Percentiles rank a stretch among this genome's conserved stretches.
Conservation (phyloP, 2,329 filamentous ascomycete species). For the Colletotrichum euphorbiae region DNA sequence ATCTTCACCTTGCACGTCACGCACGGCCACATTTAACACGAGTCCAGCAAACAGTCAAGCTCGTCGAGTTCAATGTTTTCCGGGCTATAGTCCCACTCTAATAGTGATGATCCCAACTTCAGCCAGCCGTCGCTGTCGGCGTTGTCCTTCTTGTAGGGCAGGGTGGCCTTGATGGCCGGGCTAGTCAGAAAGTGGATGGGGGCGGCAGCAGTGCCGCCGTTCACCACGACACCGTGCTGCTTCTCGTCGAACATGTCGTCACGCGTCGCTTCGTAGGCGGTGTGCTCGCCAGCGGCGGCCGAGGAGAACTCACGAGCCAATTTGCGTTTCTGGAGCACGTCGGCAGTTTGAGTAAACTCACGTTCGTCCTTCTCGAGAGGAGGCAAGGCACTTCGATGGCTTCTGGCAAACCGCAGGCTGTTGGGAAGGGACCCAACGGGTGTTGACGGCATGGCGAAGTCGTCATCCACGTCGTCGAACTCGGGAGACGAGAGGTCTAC, state of each 20-base stretch:
- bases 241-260: constrained; percentile 69
- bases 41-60: constrained; percentile 86
- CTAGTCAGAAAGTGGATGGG: constrained; percentile 61
- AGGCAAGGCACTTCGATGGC: constrained; percentile 79
- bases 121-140: constrained; percentile 57
- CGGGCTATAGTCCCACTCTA: constrained; percentile 77
- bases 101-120: constrained; percentile 55
- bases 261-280: constrained; percentile 55
- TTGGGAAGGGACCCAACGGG: constrained; percentile 74
- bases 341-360: constrained; percentile 96
- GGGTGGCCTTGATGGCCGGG: constrained; percentile 64
- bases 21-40: constrained; percentile 62
- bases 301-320: constrained; percentile 59
- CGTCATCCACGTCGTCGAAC: constrained; percentile 79
- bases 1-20: constrained; percentile 24
- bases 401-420: constrained; percentile 52
- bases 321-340: constrained; percentile 79
- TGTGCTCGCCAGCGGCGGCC: constrained; percentile 47
- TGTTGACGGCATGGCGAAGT: constrained; percentile 68
- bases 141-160: constrained; percentile 50
- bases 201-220: constrained; percentile 41
- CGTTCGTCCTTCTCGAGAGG: constrained; percentile 94
- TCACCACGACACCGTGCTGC: constrained; percentile 40
- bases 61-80: constrained; percentile 94
- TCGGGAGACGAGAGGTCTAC: constrained; percentile 90